These are phyloP conservation scores for Suhomyces maxii DNA, from an alignment of 1,139 yeast genomes.

Conservation along the genomic window DNA sequence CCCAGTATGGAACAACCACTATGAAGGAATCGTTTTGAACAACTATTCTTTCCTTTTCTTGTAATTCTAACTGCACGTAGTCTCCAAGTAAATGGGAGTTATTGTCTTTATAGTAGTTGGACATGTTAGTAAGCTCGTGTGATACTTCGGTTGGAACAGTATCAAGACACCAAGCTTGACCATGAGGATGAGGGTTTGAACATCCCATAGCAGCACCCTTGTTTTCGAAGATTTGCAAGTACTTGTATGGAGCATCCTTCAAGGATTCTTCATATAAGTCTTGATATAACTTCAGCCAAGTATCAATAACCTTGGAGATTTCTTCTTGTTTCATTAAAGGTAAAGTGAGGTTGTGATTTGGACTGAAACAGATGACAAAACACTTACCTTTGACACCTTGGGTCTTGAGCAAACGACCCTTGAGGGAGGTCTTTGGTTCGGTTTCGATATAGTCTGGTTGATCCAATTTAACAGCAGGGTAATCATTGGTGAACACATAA, in stretches of 20 bases:
- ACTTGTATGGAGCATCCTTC: conserved; percentile 50
- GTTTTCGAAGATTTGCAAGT: conserved; percentile 74
- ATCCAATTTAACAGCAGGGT: conserved; percentile 63
- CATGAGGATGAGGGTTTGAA: conserved; percentile 80
- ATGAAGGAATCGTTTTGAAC: conserved; percentile 62
- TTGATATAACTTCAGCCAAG: conserved; percentile 60
- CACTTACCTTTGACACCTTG: conserved; percentile 69
- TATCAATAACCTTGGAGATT: conserved; percentile 48
- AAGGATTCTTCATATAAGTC: conserved; percentile 39
- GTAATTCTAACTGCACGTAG: conserved; percentile 59
- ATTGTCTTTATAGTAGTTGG: conserved; percentile 45
- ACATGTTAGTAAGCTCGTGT: conserved; percentile 54
- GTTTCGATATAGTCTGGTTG: conserved; percentile 47
- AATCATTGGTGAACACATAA: conserved; percentile 66
- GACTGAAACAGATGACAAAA: conserved; percentile 71
- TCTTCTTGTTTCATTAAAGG: conserved; percentile 57
- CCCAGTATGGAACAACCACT: conserved; percentile 83
- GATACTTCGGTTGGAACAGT: conserved; percentile 69
- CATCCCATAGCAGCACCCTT: conserved; percentile 84
- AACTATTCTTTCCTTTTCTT: conserved; percentile 54
- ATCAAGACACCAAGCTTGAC: conserved; percentile 78
- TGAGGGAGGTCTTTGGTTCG: conserved; percentile 23
- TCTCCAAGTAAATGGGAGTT: conserved; percentile 59
- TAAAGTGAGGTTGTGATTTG: conserved; percentile 67
- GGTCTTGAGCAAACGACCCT: conserved; percentile 50